Base-by-base conservation (phyloP, 2,329 filamentous ascomycete species). In the Botrytis porri region DNA sequence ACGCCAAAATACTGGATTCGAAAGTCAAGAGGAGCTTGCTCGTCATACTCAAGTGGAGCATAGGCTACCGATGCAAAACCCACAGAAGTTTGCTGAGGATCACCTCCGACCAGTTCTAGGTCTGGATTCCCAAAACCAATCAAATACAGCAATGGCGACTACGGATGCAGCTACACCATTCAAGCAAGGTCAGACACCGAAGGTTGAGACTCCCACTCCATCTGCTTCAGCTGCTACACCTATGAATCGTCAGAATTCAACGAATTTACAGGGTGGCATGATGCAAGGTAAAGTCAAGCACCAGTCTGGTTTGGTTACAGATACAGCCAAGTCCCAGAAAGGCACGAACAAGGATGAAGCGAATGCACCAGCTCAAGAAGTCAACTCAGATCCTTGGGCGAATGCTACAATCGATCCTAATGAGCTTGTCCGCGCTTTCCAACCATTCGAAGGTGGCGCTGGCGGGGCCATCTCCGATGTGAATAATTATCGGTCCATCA, bases 41-140 rank as follows among this genome's bases (percentile, higher is more conserved):
- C 78, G 81, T 18, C 89, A 91, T 77, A 80, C 85, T 12, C 83
- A 87, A n/a, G 86, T 90, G 73, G 88, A 90, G 78, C 89, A 91
- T 76, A 81, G 84, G 35, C 86, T 85, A 78, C 88, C 88, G 9
- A 81, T 83, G 60, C 83, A 88, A 75, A 82, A 91, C 73, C 88
- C 89, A 3, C 61, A 84, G 72, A 86, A 86, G 75, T 91, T 86
- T 77, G 81, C 84, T 25, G 77, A 83, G 67, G 87, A 89, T 69
- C 85, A 83, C 64, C 78, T 90, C 48, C 84, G 85, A 0, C 75
- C 83, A 22, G 81, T 82, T 0, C 79, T 90, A 3, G 87, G 86
- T 6, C 78, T 89, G n/a, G 86, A 88, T 77, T 73, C 81, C 9
- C 83, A 89, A 69, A 88, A 86, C n/a, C 70, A 75, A 18, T n/a